These are phyloP conservation scores for Boletus huronensis DNA, from an alignment of 768 basidiomycete species.

Conservation along the genomic window DNA sequence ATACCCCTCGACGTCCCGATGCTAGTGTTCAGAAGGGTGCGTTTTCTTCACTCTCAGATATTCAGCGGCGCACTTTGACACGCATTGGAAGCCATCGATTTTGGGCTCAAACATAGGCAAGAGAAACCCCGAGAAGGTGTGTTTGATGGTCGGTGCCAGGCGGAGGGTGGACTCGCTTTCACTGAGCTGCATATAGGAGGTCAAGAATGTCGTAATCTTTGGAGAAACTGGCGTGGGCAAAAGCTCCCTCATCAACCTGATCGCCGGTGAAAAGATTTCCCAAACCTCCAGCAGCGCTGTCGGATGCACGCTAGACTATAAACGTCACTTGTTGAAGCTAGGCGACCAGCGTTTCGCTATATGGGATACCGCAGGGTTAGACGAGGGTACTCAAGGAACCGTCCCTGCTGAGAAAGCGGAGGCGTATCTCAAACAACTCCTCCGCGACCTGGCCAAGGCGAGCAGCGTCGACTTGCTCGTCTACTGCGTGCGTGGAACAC, in stretches of 20 bases:
- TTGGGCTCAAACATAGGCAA: not conserved
- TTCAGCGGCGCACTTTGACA: not conserved
- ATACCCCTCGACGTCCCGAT: constrained; percentile 1
- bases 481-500: constrained; percentile 29
- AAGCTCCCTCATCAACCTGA: constrained; percentile 23
- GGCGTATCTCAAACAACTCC: constrained; percentile 27
- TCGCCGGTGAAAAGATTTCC: constrained; percentile 7
- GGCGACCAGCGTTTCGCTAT: constrained; percentile 11
- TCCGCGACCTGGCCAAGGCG: constrained; percentile 13
- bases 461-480: constrained; percentile 21
- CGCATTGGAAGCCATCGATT: constrained; percentile 1
- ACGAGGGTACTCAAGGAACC: constrained; percentile 19
- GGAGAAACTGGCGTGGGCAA: constrained; percentile 26
- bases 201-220: constrained; percentile 19
- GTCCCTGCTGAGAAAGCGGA: constrained; percentile 26
- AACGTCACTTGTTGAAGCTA: constrained; percentile 8
- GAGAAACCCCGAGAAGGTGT: constrained; percentile 6
- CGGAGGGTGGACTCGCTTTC: not conserved
- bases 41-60: not conserved
- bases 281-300: constrained; percentile 21
- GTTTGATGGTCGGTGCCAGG: not conserved
- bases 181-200: not conserved
- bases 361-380: constrained; percentile 28
- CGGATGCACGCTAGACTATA: constrained; percentile 18
- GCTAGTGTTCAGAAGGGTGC: constrained; percentile 5